These are phyloP conservation scores for Gentiana macrophylla DNA, from an alignment of 257 asterid genomes.

Conservation along the genomic window DNA sequence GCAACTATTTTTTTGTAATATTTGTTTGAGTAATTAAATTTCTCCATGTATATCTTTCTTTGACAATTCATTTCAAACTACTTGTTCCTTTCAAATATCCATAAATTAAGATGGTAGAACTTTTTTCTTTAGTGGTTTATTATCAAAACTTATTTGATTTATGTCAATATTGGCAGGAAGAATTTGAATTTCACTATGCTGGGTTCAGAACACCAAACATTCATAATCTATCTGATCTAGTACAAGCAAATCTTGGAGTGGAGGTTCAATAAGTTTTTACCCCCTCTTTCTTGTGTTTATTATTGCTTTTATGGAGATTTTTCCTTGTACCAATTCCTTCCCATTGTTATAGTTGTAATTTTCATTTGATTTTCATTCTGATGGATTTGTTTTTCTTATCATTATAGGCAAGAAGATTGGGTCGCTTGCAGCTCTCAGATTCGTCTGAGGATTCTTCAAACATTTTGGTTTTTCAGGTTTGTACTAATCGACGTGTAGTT, in stretches of 20 bases:
- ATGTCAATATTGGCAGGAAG: constrained; percentile 42
- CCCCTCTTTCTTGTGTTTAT: neutral
- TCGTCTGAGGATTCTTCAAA: constrained; percentile 65
- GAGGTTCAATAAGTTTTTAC: constrained; percentile 30
- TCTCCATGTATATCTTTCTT: no score
- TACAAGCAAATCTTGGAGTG: constrained; percentile 63
- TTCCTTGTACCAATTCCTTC: neutral
- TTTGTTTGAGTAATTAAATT: no score
- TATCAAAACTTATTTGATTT: no score
- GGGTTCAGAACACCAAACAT: constrained; percentile 70
- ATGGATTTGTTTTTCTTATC: constrained; percentile 4
- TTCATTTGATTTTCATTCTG: neutral
- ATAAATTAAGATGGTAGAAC: no score
- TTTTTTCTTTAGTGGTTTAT: no score
- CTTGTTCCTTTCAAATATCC: no score
- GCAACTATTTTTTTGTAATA: no score
- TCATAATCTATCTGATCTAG: constrained; percentile 95
- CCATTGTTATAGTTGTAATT: constrained; percentile 5
- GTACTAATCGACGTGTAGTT: no score
- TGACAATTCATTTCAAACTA: no score
- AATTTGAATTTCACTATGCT: constrained; percentile 65
- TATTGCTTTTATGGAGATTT: neutral
- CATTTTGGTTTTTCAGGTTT: constrained; percentile 89
- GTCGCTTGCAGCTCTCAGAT: constrained; percentile 81
- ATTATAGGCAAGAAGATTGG: constrained; percentile 52